Percentiles rank a stretch among this genome's conserved stretches.
These are phyloP conservation scores for Trichophaea hybrida DNA, from an alignment of 2,329 filamentous ascomycete genomes.

Conservation along the genomic window DNA sequence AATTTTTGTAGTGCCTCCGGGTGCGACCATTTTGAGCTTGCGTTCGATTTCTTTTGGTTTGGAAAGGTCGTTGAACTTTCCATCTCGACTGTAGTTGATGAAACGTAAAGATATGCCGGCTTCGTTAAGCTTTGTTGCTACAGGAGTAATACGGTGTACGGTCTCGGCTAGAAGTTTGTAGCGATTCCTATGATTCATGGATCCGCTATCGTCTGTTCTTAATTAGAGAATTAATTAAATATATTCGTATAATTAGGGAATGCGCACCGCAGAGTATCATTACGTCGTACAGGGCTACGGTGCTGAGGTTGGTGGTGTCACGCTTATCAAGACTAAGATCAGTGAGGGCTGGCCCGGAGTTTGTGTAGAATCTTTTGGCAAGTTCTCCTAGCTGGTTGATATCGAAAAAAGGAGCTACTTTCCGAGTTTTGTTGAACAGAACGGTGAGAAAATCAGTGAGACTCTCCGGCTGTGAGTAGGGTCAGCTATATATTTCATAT, in stretches of 20 bases:
- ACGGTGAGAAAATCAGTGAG: background rate
- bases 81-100: constrained; percentile 6
- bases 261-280: constrained; percentile 6
- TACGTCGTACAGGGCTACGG: constrained; percentile 3
- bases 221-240: background rate
- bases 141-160: constrained; percentile 3
- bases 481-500: background rate
- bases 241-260: background rate
- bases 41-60: background rate
- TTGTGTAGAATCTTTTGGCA: background rate
- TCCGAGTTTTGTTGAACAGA: background rate
- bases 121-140: constrained; percentile 5
- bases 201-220: constrained; percentile 8
- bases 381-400: background rate
- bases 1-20: background rate
- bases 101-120: constrained; percentile 11
- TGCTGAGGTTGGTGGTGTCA: background rate
- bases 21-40: background rate
- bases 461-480: background rate
- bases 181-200: constrained; percentile 6
- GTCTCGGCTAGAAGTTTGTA: constrained; percentile 1
- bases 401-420: background rate
- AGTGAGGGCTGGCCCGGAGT: background rate
- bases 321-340: background rate
- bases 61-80: constrained; percentile 7